A percentile compares a stretch with the other conserved stretches of the same genome.
These are phyloP conservation scores for Rhizopus stolonifer DNA, from an alignment of 371 early-diverging fungal species.

Conservation along the genomic window DNA sequence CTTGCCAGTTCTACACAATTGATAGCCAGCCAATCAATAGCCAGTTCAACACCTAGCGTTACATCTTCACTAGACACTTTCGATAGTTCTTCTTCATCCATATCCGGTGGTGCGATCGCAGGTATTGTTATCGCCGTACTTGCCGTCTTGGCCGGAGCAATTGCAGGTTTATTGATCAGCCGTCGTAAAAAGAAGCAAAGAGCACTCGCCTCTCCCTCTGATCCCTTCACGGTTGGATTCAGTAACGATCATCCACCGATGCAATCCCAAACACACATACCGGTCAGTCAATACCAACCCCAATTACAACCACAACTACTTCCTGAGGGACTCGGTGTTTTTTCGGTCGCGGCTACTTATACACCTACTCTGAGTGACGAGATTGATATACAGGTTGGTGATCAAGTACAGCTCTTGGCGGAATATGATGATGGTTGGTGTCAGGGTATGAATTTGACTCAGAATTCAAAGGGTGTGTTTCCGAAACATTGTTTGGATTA, in stretches of 20 bases:
- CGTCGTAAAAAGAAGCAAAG: conserved; percentile 24
- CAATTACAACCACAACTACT: conserved; percentile 9
- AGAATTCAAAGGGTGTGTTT: conserved; percentile 64
- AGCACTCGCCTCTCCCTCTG: conserved; percentile 18
- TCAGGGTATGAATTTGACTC: conserved; percentile 60
- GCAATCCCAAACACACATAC: conserved; percentile 13
- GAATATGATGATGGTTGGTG: conserved; percentile 78
- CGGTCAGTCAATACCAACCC: conserved; percentile 12
- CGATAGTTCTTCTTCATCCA: conserved; percentile 16
- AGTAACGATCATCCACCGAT: conserved; percentile 31
- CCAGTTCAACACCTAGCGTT: background rate
- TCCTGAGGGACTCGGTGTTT: conserved; percentile 40
- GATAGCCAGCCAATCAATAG: no score
- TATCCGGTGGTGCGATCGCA: conserved; percentile 51
- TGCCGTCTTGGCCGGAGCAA: conserved; percentile 27
- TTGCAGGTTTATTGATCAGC: conserved; percentile 41
- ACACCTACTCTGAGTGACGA: conserved; percentile 69
- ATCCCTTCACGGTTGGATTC: conserved; percentile 54
- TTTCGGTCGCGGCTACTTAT: conserved; percentile 54
- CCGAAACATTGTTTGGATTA: conserved; percentile 61
- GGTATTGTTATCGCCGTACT: conserved; percentile 46
- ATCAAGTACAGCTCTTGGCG: conserved; percentile 59
- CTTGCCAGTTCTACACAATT: no score
- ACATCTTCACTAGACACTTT: no score
- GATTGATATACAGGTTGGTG: conserved; percentile 63